phyloP scores from a whole-genome alignment of 169 alveolate species.

The Babesia sp. region DNA sequence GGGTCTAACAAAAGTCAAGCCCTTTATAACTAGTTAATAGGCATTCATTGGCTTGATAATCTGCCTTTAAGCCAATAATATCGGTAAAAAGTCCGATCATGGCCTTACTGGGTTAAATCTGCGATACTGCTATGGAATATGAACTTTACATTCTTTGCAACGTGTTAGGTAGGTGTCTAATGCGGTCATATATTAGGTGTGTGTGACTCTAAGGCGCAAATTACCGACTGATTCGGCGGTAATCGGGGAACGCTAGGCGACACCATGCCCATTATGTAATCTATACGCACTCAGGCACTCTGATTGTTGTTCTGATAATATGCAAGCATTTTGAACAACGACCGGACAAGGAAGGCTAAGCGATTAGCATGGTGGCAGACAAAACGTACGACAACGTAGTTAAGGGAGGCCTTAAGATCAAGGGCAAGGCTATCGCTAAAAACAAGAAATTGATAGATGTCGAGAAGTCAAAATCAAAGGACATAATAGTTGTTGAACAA shows the following conservation, averaged over 20 bases:
- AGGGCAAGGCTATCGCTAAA: slow-evolving; percentile 49
- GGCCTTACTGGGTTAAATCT: not conserved
- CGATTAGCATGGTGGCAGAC: slow-evolving; percentile 34
- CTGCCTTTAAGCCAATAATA: no score
- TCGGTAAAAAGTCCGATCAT: not conserved
- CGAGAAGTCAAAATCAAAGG: slow-evolving; percentile 11
- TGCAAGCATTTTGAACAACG: slow-evolving; percentile 16
- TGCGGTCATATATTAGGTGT: no score
- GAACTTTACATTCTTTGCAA: slow-evolving; percentile 25
- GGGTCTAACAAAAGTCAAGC: not conserved
- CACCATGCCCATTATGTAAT: no score
- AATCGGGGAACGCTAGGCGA: not conserved
- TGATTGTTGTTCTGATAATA: slow-evolving; percentile 3
- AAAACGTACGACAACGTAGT: slow-evolving; percentile 55
- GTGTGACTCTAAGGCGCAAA: no score
- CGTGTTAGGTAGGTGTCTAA: slow-evolving; percentile 45
- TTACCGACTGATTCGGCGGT: not conserved
- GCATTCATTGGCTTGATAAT: no score
- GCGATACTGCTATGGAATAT: slow-evolving; percentile 32
- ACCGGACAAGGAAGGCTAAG: not conserved
- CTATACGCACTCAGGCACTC: not conserved
- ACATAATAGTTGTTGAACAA: slow-evolving; percentile 10
- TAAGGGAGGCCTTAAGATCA: slow-evolving; percentile 49
- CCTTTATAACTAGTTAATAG: no score
- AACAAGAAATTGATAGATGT: slow-evolving; percentile 11